Percentiles rank a stretch among this genome's conserved stretches.
phyloP scores from a whole-genome alignment of 164 flowering plant species.

The Vitis amurensis region DNA sequence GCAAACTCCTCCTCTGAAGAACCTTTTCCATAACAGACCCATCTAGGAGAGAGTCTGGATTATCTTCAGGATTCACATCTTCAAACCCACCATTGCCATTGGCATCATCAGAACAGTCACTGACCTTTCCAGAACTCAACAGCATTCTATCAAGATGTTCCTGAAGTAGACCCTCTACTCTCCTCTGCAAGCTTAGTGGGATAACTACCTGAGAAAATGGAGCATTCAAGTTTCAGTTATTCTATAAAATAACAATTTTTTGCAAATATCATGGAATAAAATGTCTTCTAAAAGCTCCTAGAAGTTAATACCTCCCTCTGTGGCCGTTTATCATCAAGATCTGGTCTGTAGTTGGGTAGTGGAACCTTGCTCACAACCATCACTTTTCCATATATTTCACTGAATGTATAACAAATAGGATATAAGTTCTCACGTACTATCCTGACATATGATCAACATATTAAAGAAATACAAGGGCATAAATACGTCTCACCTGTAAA shows the following conservation, averaged over 20 bases:
- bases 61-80: constrained; percentile 38
- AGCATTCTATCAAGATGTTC: constrained; percentile 85
- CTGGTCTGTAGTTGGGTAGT: constrained; percentile 94
- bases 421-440: neutral
- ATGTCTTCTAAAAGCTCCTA: neutral
- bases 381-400: constrained; percentile 90
- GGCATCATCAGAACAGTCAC: constrained; percentile 25
- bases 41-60: constrained; percentile 68
- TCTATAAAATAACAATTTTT: neutral
- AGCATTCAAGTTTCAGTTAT: constrained; percentile 2
- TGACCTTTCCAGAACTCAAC: constrained; percentile 43
- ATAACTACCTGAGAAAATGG: constrained; percentile 69
- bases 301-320: constrained; percentile 84
- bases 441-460: no score
- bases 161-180: constrained; percentile 93
- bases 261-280: neutral
- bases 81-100: constrained; percentile 28
- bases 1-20: constrained; percentile 82
- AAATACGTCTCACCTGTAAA: constrained; percentile 57
- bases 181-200: constrained; percentile 91
- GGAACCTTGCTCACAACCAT: constrained; percentile 97
- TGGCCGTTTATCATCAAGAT: constrained; percentile 95
- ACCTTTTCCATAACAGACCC: constrained; percentile 92
- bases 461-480: neutral
- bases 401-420: constrained; percentile 17